These are phyloP conservation scores for Xylariaceae sp. DNA, from an alignment of 2,329 filamentous ascomycete genomes.

Conservation along the genomic window DNA sequence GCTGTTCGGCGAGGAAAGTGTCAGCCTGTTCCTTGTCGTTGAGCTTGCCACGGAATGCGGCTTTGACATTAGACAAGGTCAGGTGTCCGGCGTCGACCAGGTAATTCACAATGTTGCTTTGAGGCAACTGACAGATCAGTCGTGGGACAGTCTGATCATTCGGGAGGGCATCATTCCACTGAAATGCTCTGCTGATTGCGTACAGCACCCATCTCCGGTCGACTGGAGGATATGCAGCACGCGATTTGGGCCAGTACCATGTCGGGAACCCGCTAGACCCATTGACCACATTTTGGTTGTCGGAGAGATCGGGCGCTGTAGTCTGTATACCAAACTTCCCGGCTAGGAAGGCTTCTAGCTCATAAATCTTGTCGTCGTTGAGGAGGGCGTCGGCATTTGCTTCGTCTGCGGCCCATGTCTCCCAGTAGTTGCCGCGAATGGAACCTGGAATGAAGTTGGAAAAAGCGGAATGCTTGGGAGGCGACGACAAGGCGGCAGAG, in stretches of 20 bases:
- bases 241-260: constrained; percentile 43
- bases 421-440: constrained; percentile 41
- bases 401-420: constrained; percentile 36
- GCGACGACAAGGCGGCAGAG: constrained; percentile 29
- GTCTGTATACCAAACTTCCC: constrained; percentile 39
- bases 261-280: constrained; percentile 26
- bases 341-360: constrained; percentile 44
- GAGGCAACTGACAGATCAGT: constrained; percentile 36
- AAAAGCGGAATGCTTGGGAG: constrained; percentile 24
- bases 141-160: constrained; percentile 33
- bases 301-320: constrained; percentile 10
- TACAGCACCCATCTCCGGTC: constrained; percentile 61
- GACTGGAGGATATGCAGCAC: constrained; percentile 42
- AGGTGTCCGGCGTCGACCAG: constrained; percentile 54
- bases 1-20: constrained; percentile 48
- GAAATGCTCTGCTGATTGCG: constrained; percentile 54
- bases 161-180: constrained; percentile 41
- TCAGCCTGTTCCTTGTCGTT: constrained; percentile 35
- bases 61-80: constrained; percentile 50
- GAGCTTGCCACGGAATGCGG: constrained; percentile 46
- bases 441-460: constrained; percentile 40
- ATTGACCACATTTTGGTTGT: constrained; percentile 6
- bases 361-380: constrained; percentile 34
- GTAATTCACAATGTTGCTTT: constrained; percentile 50
- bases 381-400: constrained; percentile 42